These are phyloP conservation scores for Aaosphaeria arxii DNA, from an alignment of 2,329 filamentous ascomycete genomes.

Conservation along the genomic window DNA sequence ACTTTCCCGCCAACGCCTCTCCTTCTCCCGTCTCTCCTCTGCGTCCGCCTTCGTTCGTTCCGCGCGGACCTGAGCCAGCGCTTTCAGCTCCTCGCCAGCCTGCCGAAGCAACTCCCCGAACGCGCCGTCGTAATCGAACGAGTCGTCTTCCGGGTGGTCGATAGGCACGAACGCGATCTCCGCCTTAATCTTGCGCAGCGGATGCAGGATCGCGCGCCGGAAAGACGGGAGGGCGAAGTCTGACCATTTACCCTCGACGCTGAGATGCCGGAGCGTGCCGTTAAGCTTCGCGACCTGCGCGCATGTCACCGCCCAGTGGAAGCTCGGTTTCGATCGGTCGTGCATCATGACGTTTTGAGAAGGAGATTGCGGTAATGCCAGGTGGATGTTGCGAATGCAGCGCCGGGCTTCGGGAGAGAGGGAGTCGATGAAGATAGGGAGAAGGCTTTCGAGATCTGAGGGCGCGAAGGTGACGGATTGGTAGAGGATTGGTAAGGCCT, in stretches of 20 bases:
- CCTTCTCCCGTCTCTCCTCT: neutral
- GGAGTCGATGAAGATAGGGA: constrained; percentile 15
- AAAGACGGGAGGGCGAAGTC: neutral
- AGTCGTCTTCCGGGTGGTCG: neutral
- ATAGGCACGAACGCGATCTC: constrained; percentile 10
- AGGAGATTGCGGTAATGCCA: constrained; percentile 5
- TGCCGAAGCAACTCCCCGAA: constrained; percentile 6
- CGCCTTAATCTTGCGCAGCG: constrained; percentile 19
- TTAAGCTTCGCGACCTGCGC: constrained; percentile 19
- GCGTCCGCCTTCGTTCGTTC: constrained; percentile 1
- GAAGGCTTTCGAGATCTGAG: constrained; percentile 12
- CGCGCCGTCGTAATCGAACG: constrained; percentile 1
- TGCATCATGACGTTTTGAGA: neutral
- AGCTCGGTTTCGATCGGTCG: constrained; percentile 5
- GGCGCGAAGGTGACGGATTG: constrained; percentile 11
- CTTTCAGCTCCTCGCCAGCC: constrained; percentile 6
- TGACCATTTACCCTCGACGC: constrained; percentile 10
- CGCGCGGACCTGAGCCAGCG: constrained; percentile 4
- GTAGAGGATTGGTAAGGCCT: constrained; percentile 25
- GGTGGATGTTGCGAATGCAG: constrained; percentile 14
- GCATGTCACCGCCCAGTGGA: constrained; percentile 24
- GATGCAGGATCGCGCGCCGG: constrained; percentile 8
- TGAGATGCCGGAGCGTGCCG: constrained; percentile 8
- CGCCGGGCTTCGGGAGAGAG: constrained; percentile 12
- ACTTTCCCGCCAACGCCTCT: neutral